Evolutionary conservation across 495 filamentous ascomycete genomes (phyloP).

Genomic region (Penicillium fimorum): DNA sequence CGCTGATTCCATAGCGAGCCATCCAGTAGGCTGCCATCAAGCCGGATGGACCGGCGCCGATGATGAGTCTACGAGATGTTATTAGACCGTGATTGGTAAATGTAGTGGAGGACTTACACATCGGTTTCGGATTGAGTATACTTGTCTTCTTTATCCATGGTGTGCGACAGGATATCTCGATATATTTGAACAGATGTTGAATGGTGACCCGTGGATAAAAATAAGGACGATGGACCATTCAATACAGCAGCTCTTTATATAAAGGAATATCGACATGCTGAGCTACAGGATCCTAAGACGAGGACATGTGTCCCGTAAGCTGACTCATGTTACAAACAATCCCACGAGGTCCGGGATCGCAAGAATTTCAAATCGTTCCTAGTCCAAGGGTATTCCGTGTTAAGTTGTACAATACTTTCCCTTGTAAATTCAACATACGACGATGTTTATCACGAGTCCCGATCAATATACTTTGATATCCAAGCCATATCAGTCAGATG

Average conservation of each 20-base stretch:
- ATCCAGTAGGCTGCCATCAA: conserved; percentile 65
- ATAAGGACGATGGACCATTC: not conserved
- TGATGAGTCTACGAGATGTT: conserved; percentile 40
- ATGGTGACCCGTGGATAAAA: not conserved
- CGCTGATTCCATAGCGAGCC: conserved; percentile 56
- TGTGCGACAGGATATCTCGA: not conserved
- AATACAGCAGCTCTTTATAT: not conserved
- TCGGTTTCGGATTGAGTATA: conserved; percentile 15
- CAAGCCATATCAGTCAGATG: not conserved
- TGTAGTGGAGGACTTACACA: conserved; percentile 13
- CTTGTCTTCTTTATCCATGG: conserved; percentile 9
- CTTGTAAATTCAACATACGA: not conserved
- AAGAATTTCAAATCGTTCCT: not conserved
- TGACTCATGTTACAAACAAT: not conserved
- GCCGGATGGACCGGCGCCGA: conserved; percentile 67
- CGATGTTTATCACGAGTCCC: not conserved
- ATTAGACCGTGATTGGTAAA: not conserved
- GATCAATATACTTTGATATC: not conserved
- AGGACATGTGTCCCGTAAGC: not conserved
- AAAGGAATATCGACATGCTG: not conserved
- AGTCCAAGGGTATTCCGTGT: not conserved
- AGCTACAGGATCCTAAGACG: not conserved
- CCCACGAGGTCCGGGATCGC: not conserved
- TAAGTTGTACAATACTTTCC: not conserved
- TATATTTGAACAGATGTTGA: not conserved